These are phyloP conservation scores for Calocybe gangraenosa DNA, from an alignment of 768 basidiomycete genomes.

Conservation along the genomic window DNA sequence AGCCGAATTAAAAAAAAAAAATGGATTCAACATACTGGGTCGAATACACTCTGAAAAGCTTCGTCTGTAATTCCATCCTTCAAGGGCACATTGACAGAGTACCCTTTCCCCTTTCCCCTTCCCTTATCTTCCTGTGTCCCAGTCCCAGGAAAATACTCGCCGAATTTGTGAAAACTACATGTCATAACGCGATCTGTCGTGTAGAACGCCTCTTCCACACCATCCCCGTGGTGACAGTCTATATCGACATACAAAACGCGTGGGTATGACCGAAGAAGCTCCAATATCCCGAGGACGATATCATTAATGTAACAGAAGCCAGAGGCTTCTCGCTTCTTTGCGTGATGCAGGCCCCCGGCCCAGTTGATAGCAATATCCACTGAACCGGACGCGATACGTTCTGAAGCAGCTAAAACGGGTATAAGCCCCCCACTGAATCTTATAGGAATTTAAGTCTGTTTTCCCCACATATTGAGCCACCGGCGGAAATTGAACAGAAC, in stretches of 20 bases:
- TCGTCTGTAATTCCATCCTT: conserved; percentile 95
- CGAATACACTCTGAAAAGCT: conserved; percentile 82
- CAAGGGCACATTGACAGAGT: conserved; percentile 89
- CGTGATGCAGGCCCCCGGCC: conserved; percentile 98
- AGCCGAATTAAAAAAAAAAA: conserved; percentile 4
- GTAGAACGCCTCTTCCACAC: conserved; percentile 98
- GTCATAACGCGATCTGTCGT: conserved; percentile 98
- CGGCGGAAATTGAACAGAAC: conserved; percentile 95
- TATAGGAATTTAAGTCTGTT: neutral
- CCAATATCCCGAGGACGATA: conserved; percentile 92
- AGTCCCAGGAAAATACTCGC: conserved; percentile 91
- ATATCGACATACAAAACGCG: conserved; percentile 97
- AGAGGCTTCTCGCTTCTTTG: conserved; percentile 97
- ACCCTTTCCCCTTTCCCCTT: conserved; percentile 77
- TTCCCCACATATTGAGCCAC: conserved; percentile 84
- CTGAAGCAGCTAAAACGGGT: conserved; percentile 64
- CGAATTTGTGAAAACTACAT: conserved; percentile 95
- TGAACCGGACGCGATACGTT: conserved; percentile 72
- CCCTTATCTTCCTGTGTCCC: conserved; percentile 84
- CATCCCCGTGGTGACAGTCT: conserved; percentile 98
- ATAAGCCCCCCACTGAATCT: conserved; percentile 3
- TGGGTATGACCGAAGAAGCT: conserved; percentile 78
- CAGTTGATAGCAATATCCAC: conserved; percentile 96
- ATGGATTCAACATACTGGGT: conserved; percentile 59
- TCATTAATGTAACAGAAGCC: conserved; percentile 99